Evolutionary conservation across 805 yeast species (phyloP).

Genomic region (Yueomyces sp.): DNA sequence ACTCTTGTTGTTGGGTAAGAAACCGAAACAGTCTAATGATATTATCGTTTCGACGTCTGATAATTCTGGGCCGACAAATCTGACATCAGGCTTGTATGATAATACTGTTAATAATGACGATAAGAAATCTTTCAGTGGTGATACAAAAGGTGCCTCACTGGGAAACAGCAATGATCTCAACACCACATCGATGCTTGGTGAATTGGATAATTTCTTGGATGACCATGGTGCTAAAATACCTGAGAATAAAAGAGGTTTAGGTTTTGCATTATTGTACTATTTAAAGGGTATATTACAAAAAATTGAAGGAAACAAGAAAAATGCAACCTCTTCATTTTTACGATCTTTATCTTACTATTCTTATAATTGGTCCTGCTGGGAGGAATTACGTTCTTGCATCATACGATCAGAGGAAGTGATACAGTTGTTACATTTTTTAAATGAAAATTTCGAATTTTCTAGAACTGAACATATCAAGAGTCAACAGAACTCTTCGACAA

Average conservation of each 20-base stretch:
- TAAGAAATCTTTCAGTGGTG: not conserved
- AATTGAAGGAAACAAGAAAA: constrained; percentile 37
- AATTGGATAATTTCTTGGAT: constrained; percentile 20
- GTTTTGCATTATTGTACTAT: constrained; percentile 49
- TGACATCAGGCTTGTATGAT: not conserved
- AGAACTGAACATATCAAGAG: constrained; percentile 3
- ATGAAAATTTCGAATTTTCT: constrained; percentile 12
- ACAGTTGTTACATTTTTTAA: constrained; percentile 27
- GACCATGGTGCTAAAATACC: not conserved
- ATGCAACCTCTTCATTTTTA: constrained; percentile 50
- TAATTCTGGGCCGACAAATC: constrained; percentile 1
- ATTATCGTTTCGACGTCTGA: constrained; percentile 3
- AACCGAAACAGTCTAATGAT: constrained; percentile 2
- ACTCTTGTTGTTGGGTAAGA: constrained; percentile 31
- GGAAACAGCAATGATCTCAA: constrained; percentile 16
- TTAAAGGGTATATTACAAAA: constrained; percentile 57
- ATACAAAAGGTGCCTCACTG: not conserved
- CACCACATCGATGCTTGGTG: constrained; percentile 28
- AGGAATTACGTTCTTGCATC: constrained; percentile 54
- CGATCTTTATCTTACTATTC: constrained; percentile 59
- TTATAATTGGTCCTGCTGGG: constrained; percentile 91
- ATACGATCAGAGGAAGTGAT: constrained; percentile 48
- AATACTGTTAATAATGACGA: not conserved
- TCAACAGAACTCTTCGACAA: constrained; percentile 6
- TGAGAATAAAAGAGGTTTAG: constrained; percentile 15